Percentiles rank a stretch among this genome's conserved stretches.
Evolutionary conservation across 1,284 basidiomycete species (phyloP).

Genomic region (Cutaneotrichosporon mucoides): DNA sequence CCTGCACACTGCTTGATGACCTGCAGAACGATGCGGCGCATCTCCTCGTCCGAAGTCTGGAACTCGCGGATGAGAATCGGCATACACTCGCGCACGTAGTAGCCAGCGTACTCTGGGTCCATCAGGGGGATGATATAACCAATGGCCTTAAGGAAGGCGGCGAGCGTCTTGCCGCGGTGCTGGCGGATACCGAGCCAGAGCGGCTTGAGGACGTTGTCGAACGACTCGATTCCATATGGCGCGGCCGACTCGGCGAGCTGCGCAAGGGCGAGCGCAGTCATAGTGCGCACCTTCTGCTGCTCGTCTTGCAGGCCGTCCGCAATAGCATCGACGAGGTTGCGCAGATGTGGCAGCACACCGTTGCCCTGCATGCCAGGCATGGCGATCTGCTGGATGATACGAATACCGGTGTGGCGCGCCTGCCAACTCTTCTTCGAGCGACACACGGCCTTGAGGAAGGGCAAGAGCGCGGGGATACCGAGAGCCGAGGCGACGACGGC

Average conservation of each 20-base stretch:
- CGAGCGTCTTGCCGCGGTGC: conserved; percentile 95
- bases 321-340: conserved; percentile 94
- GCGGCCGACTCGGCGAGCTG: conserved; percentile 95
- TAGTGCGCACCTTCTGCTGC: conserved; percentile 97
- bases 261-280: conserved; percentile 96
- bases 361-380: conserved; percentile 93
- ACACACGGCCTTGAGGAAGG: conserved; percentile 97
- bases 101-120: conserved; percentile 98
- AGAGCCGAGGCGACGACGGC: conserved; percentile 98
- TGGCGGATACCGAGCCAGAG: conserved; percentile 97
- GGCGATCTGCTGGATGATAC: conserved; percentile 98
- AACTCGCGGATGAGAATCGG: conserved; percentile 99
- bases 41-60: conserved; percentile 98
- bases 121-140: conserved; percentile 99
- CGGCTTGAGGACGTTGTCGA: conserved; percentile 96
- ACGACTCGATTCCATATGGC: conserved; percentile 99
- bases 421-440: conserved; percentile 99
- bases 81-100: conserved; percentile 96
- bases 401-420: conserved; percentile 97
- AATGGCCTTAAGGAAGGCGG: conserved; percentile 97
- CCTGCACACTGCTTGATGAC: conserved; percentile 99
- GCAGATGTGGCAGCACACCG: conserved; percentile 94
- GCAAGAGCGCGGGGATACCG: conserved; percentile 93
- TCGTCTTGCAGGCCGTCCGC: conserved; percentile 95
- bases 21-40: conserved; percentile 99